Evolutionary conservation across 345 rosid species (phyloP), one percentile per base, ranked within the genome.

Genomic region (Euphorbia peplus): DNA sequence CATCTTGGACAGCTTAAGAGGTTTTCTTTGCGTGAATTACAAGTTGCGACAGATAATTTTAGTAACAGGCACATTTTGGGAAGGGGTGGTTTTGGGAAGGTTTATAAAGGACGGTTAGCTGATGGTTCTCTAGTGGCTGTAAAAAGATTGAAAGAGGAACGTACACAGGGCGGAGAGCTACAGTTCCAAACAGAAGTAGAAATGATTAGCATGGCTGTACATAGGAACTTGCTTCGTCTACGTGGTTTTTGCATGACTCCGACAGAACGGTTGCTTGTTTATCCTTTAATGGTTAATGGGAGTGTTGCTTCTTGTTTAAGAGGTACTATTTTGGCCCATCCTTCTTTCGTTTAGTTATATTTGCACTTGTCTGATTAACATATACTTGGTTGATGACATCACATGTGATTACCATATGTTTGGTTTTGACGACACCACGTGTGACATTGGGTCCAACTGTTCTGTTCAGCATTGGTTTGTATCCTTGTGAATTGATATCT

Each of bases 121-220:
- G 87, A 86, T 63, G 93, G 97, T 62, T 18, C 86, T 57, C 80
- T 87, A 60, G 97, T 89, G 63, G 98, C 96, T 6, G 92, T 93
- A 15, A 90, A 93, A 83, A 78, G 98, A 78, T 80, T 93, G 53
- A 90, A 90, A 82, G 96, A 93, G 75, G 93, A 87, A 76, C 93
- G 91, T 53, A 90, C 86, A 58, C 87, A 85, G 66, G 91, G 92
- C 69, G 98, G 93, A 51, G 96, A 89, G 72, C 69, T 82, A 76
- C 98, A 93, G 80, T 93, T 93, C 77, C 98, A 93, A 72, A 93
- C 96, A 2, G 97, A 93, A 79, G 92, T 93, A 32, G 97, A 93
- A 81, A 83, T 93, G 83, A 90, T 93, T 48, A 93, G 98, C 76
- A 84, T 90, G 98, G 98, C 98, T 21, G 97, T 89, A 66, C 96